Percentiles rank a stretch among this genome's conserved stretches.
Conservation (phyloP, 1,284 basidiomycete genomes). For the Austroboletus niveus region DNA sequence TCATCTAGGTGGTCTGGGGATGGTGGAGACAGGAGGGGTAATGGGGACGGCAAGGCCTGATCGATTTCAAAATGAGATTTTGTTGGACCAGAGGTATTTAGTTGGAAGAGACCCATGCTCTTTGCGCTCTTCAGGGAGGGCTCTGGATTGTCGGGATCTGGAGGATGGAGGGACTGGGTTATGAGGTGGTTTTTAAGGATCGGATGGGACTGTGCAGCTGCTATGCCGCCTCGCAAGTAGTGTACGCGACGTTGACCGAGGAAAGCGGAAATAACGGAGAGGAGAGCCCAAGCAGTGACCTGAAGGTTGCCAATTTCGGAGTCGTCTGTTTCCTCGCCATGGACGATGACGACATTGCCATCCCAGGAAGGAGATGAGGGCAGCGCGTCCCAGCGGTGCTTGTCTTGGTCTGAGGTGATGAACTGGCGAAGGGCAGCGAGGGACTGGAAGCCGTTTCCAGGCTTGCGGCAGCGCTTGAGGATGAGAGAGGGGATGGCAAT, state of each 20-base stretch:
- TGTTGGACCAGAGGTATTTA: conserved; percentile 57
- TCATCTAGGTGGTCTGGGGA: conserved; percentile 42
- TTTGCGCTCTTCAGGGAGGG: conserved; percentile 33
- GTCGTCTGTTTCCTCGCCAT: conserved; percentile 72
- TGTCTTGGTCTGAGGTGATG: conserved; percentile 73
- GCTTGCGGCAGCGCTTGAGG: conserved; percentile 76
- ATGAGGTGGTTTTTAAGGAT: conserved; percentile 46
- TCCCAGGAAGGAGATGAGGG: conserved; percentile 62
- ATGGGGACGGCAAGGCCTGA: conserved; percentile 35
- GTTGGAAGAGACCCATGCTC: conserved; percentile 56
- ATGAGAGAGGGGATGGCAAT: conserved; percentile 84
- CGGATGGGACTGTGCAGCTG: conserved; percentile 54
- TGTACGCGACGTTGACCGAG: conserved; percentile 52
- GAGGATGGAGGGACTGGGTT: conserved; percentile 10
- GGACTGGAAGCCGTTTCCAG: conserved; percentile 58
- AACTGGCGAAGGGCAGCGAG: conserved; percentile 72
- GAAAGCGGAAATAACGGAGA: conserved; percentile 57
- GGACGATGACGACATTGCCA: conserved; percentile 63
- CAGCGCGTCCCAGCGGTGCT: conserved; percentile 53
- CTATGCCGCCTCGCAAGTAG: conserved; percentile 69
- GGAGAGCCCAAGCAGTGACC: conserved; percentile 61
- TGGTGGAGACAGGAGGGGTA: conserved; percentile 40
- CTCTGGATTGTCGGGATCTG: conserved; percentile 10
- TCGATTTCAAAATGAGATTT: conserved; percentile 58
- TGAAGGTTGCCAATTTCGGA: conserved; percentile 54